phyloP scores from a whole-genome alignment of 2,329 filamentous ascomycete genomes.

The Alternaria conjuncta region DNA sequence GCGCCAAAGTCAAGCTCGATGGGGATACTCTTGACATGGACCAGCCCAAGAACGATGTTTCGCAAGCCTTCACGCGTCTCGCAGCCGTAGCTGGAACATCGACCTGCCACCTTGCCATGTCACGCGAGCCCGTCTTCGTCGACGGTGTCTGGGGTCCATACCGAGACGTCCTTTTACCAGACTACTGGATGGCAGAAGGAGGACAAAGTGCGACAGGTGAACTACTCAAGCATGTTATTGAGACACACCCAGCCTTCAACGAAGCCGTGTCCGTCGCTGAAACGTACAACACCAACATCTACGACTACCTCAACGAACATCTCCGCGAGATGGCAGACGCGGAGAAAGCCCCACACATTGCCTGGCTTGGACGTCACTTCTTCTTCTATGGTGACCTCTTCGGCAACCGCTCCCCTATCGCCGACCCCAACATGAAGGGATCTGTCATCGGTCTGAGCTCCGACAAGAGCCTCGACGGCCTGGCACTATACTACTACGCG shows the following conservation, averaged over 20 bases:
- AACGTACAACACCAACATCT: constrained; percentile 85
- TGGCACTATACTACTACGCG: constrained; percentile 91
- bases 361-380: constrained; percentile 88
- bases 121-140: constrained; percentile 89
- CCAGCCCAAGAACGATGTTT: constrained; percentile 80
- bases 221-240: constrained; percentile 89
- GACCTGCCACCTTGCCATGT: constrained; percentile 97
- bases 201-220: constrained; percentile 97
- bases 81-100: constrained; percentile 96
- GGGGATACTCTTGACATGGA: constrained; percentile 71
- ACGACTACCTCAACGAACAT: constrained; percentile 91
- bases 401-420: constrained; percentile 93
- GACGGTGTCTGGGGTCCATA: constrained; percentile 97
- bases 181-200: constrained; percentile 96
- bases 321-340: constrained; percentile 77
- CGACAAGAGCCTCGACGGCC: constrained; percentile 84
- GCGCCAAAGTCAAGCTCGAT: constrained; percentile 84
- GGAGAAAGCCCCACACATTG: constrained; percentile 73
- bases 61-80: constrained; percentile 89
- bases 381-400: constrained; percentile 99
- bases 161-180: constrained; percentile 87
- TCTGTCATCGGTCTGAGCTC: constrained; percentile 84
- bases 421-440: constrained; percentile 91
- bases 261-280: constrained; percentile 80
- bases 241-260: constrained; percentile 90